A percentile compares a stretch with the other conserved stretches of the same genome.
Conservation (phyloP, 2,329 filamentous ascomycete genomes). For the Fusarium tjaetaba region DNA sequence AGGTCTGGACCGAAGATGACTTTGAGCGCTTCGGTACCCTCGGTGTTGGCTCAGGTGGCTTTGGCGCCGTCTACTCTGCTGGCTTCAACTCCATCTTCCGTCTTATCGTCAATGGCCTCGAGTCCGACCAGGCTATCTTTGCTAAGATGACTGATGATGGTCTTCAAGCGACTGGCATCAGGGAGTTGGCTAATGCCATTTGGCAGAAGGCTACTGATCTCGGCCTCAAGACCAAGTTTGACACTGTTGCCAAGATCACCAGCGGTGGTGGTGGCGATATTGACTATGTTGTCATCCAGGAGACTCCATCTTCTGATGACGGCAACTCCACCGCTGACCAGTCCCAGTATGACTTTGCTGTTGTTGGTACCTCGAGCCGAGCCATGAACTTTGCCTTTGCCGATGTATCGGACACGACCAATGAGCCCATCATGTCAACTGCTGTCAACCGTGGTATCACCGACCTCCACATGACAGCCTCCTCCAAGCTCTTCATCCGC, state of each 20-base stretch:
- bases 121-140: not conserved
- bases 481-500: not conserved
- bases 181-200: not conserved
- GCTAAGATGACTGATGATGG: not conserved
- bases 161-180: not conserved
- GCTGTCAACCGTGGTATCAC: not conserved
- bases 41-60: not conserved
- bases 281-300: not conserved
- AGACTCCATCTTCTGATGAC: not conserved
- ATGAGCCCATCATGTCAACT: not conserved
- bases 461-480: not conserved
- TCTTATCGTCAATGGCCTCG: not conserved
- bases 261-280: not conserved
- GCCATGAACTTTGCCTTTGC: not conserved
- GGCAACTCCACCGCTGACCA: not conserved
- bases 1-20: not conserved
- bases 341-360: not conserved
- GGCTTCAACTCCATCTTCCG: not conserved
- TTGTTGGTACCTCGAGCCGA: not conserved
- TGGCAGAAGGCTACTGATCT: not conserved
- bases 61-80: not conserved
- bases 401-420: not conserved
- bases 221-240: not conserved
- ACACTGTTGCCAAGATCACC: not conserved
- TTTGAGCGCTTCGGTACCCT: not conserved